phyloP scores from a whole-genome alignment of 352 stramenopile genomes.

The Phytopythium delawarense region DNA sequence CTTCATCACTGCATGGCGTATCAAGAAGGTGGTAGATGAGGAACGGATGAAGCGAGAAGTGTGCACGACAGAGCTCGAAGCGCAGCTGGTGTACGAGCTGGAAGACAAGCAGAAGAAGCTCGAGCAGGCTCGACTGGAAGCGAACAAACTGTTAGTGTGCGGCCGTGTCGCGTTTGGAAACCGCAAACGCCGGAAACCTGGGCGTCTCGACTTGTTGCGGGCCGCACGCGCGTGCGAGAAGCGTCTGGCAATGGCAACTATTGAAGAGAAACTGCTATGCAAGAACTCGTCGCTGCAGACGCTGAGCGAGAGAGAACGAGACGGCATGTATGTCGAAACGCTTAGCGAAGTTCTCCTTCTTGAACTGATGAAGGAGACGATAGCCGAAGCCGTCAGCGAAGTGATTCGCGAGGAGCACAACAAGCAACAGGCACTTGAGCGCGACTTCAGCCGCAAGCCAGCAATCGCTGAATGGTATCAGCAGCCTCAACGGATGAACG shows the following conservation, averaged over 20 bases:
- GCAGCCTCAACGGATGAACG: background rate
- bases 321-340: constrained; percentile 15
- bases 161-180: constrained; percentile 30
- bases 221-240: constrained; percentile 58
- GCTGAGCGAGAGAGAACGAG: constrained; percentile 21
- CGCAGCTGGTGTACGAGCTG: constrained; percentile 51
- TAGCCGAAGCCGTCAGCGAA: constrained; percentile 24
- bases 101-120: constrained; percentile 15
- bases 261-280: constrained; percentile 39
- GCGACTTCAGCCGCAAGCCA: constrained; percentile 7
- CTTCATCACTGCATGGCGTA: constrained; percentile 30
- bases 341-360: constrained; percentile 23
- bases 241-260: constrained; percentile 47
- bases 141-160: constrained; percentile 23
- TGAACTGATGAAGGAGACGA: constrained; percentile 16
- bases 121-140: constrained; percentile 26
- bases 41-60: constrained; percentile 15
- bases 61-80: constrained; percentile 37
- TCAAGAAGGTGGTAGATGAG: constrained; percentile 40
- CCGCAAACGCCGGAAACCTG: constrained; percentile 15
- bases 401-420: constrained; percentile 14
- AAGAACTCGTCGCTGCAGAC: constrained; percentile 28
- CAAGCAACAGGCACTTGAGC: constrained; percentile 12
- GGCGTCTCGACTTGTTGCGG: constrained; percentile 41
- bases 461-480: constrained; percentile 3